Evolutionary conservation across 768 basidiomycete genomes (phyloP), one percentile per base, ranked within the genome.

Genomic region (Calvatia gigantea): DNA sequence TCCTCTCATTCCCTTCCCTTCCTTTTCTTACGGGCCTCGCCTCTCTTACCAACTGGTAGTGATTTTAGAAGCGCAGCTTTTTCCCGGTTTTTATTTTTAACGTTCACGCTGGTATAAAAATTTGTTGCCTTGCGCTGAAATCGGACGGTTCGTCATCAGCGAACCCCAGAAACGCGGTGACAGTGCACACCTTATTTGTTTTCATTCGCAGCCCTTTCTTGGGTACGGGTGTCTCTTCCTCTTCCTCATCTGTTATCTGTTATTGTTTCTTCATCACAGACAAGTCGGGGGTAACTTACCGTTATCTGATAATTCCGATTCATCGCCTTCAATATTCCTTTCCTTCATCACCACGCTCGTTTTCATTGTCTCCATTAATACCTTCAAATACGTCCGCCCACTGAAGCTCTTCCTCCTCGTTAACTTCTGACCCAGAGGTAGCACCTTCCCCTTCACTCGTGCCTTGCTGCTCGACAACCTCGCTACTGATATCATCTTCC

Each of bases 381-480:
- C 86, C 89, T 54, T 80, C 77, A 69, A 92, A 94, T 27, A 97
- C 86, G 66, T 97, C 94, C 59, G 86, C 84, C 94, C 94, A 96
- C 12, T 81, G 82, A 54, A 96, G 67, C 54, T 83, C 83, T 31
- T 78, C 78, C 44, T 77, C 81, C 6, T 69, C 78, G 28, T 68
- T 74, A 5, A 68, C 73, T 27, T 65, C 76, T 21, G 60, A 71
- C 6, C 70, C 77, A 12, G 54, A 31, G 9, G 59, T 73, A 12
- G 65, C 74, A 15, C 63, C 74, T 27, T 68, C 73, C 14, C 69
- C 76, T 9, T 62, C 75, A 5, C 69, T 77, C 2, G 60, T 69
- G 2, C 65, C 70, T 15, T 61, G 73, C 3, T 66, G 75, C 15
- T 66, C 77, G 54, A 73, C 83, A 1, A 75, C 78, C 12, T 69